Conservation (phyloP, 75 land plant species). For the Gnetum montanum region DNA sequence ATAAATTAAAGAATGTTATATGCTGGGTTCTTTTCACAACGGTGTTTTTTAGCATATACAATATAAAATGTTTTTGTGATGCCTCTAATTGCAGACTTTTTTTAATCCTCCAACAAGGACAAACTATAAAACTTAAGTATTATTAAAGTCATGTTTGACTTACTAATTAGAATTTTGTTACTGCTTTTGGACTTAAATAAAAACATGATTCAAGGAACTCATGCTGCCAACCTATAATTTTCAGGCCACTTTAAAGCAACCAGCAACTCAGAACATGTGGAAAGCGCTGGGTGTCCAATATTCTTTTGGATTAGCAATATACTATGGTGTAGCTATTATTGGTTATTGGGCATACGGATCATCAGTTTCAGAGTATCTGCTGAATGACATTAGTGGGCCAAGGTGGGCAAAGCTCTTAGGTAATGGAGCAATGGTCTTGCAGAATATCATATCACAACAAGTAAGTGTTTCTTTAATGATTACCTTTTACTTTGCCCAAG, state of each 20-base stretch:
- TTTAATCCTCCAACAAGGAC: too few relatives aligned
- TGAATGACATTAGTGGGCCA: slow-evolving; percentile 29
- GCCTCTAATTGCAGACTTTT: too few relatives aligned
- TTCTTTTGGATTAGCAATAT: slow-evolving; percentile 22
- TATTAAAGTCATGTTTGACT: too few relatives aligned
- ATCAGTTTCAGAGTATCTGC: slow-evolving; percentile 27
- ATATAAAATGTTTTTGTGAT: too few relatives aligned
- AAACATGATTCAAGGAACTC: too few relatives aligned
- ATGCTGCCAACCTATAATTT: background rate
- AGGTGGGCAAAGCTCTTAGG: slow-evolving; percentile 30
- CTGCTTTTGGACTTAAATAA: too few relatives aligned
- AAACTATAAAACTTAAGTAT: too few relatives aligned
- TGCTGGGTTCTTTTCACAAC: too few relatives aligned
- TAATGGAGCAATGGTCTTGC: slow-evolving; percentile 31
- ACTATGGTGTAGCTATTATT: slow-evolving; percentile 26
- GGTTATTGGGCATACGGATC: slow-evolving; percentile 70
- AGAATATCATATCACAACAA: slow-evolving; percentile 33
- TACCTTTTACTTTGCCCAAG: background rate
- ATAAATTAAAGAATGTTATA: too few relatives aligned
- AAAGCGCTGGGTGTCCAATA: slow-evolving; percentile 34
- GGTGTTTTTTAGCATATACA: too few relatives aligned
- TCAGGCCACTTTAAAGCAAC: slow-evolving; percentile 36
- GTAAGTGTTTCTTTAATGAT: slow-evolving; percentile 10
- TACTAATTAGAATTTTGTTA: too few relatives aligned
- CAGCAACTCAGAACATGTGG: slow-evolving; percentile 34